phyloP scores from a whole-genome alignment of 768 basidiomycete species.

The Fibroporia radiculosa region DNA sequence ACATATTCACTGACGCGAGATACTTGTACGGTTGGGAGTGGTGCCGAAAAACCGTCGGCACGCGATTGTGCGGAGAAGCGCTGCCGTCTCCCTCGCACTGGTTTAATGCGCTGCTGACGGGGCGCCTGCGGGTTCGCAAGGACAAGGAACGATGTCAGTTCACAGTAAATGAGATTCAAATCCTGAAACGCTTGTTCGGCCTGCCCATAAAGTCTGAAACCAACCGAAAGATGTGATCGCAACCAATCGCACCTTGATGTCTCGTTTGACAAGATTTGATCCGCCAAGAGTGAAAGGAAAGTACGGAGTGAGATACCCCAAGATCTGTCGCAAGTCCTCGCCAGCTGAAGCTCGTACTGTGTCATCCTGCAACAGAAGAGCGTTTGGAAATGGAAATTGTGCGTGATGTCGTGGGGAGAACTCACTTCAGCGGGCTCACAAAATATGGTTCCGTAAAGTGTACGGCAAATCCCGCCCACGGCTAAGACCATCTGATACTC shows the following conservation, averaged over 20 bases:
- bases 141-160: conserved; percentile 59
- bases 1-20: conserved; percentile 56
- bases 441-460: conserved; percentile 52
- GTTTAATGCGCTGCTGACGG: not conserved
- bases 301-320: conserved; percentile 72
- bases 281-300: conserved; percentile 63
- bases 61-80: not conserved
- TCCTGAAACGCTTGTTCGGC: conserved; percentile 59
- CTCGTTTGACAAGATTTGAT: conserved; percentile 28
- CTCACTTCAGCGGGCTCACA: conserved; percentile 34
- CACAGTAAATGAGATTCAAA: conserved; percentile 72
- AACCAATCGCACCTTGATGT: conserved; percentile 44
- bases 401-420: conserved; percentile 3
- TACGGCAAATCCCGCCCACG: conserved; percentile 48
- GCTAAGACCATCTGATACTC: conserved; percentile 55
- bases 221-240: not conserved
- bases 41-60: not conserved
- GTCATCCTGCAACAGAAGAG: conserved; percentile 10
- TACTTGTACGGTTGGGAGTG: conserved; percentile 26
- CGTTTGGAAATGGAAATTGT: not conserved
- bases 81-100: conserved; percentile 1
- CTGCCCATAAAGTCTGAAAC: conserved; percentile 28
- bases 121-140: conserved; percentile 23
- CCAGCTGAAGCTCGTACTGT: conserved; percentile 23
- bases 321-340: conserved; percentile 47